Base-by-base conservation (phyloP, 768 basidiomycete species). In the Pleurotus eryngii region DNA sequence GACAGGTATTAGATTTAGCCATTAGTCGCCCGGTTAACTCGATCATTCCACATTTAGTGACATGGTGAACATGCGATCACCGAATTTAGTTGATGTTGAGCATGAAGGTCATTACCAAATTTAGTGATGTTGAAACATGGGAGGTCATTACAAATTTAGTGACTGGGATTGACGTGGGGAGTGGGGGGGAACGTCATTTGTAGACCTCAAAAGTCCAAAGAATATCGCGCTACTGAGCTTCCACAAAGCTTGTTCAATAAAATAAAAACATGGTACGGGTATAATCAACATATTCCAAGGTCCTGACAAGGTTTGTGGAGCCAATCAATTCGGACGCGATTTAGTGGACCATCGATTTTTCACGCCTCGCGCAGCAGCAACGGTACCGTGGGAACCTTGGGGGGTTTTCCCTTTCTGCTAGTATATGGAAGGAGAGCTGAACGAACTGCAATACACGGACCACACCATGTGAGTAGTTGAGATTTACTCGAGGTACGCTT, bases 81-180 rank as follows among this genome's bases (percentile, higher is more conserved):
- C n/a, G n/a, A n/a, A n/a, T n/a, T n/a, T n/a, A n/a, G n/a, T n/a
- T n/a, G n/a, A n/a, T 22, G 22, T 22, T 22, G 22, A 22, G 3
- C 3, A 22, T 2, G 22, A 22, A 22, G 22, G 3, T 22, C 22
- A 22, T 22, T 22, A 22, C 22, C 82, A 79, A 85, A 24, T 0
- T 85, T 84, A 86, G 85, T 84, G 84, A 85, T 78, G 82, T 83
- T 84, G 84, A 80, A 80, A 78, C 85, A 42, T 85, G 22, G 22
- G 3, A 24, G 22, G 22, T 24, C 22, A 24, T 24, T 24, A 24
- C 22, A 24, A 24, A 24, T 24, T 24, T 24, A 24, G 22, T 24
- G 27, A 30, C 39, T 12, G 12, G 12, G 3, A 42, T 42, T 42
- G 39, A 42, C 39, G 39, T 42, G n/a, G n/a, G n/a, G n/a, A n/a